Conservation (phyloP, 2,329 filamentous ascomycete species). For the Huntiella decipiens region DNA sequence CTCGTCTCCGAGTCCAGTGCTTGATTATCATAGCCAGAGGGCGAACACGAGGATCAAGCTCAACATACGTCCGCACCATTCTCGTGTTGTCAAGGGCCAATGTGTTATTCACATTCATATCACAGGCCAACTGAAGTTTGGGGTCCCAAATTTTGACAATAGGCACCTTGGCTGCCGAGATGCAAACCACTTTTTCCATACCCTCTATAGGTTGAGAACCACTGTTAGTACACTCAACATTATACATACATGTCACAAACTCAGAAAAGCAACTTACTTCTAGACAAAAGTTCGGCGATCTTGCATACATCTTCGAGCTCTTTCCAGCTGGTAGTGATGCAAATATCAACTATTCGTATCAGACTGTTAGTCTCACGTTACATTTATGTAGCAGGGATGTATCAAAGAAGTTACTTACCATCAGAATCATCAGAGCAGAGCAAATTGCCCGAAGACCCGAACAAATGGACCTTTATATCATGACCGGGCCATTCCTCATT, state of each 20-base stretch:
- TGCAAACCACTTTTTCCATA: constrained; percentile 92
- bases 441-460: constrained; percentile 94
- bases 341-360: constrained; percentile 64
- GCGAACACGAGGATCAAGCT: constrained; percentile 76
- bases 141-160: constrained; percentile 99
- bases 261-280: constrained; percentile 42
- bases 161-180: constrained; percentile 85
- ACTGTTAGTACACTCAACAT: neutral
- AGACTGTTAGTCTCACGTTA: neutral
- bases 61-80: constrained; percentile 94
- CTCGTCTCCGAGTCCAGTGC: constrained; percentile 82
- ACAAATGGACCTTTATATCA: constrained; percentile 77
- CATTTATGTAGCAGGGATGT: neutral
- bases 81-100: constrained; percentile 87
- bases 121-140: constrained; percentile 70
- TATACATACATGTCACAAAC: neutral
- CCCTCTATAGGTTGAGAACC: constrained; percentile 42
- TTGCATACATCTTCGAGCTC: constrained; percentile 78
- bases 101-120: constrained; percentile 98
- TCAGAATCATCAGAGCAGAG: constrained; percentile 92
- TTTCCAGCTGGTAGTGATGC: constrained; percentile 81
- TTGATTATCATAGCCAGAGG: constrained; percentile 94
- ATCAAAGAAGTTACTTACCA: constrained; percentile 35
- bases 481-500: constrained; percentile 83
- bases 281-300: constrained; percentile 68